phyloP scores from a whole-genome alignment of 306 rosid genomes.

The Cicer pinnatifidum region DNA sequence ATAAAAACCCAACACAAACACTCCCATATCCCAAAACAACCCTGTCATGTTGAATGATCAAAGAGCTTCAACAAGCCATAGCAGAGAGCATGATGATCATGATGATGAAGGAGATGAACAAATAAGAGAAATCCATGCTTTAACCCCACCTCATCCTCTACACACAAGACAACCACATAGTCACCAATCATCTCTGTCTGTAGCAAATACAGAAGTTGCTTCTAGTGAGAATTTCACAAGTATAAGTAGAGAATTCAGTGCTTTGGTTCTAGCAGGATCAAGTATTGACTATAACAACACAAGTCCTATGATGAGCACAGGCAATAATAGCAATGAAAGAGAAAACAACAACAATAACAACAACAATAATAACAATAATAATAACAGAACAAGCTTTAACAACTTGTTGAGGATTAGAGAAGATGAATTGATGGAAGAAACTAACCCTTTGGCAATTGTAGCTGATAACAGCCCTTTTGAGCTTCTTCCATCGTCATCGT shows the following conservation, averaged over 20 bases:
- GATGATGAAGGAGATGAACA: constrained; percentile 48
- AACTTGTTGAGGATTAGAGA: constrained; percentile 63
- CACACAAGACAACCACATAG: constrained; percentile 58
- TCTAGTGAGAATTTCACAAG: constrained; percentile 68
- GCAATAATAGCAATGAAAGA: constrained; percentile 12
- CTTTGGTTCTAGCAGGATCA: constrained; percentile 85
- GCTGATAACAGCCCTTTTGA: constrained; percentile 59
- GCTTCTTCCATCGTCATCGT: constrained; percentile 14
- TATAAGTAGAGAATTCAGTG: constrained; percentile 90
- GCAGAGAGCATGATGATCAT: constrained; percentile 20
- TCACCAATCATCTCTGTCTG: constrained; percentile 60
- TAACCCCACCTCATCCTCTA: constrained; percentile 55
- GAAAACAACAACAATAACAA: neutral
- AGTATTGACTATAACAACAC: constrained; percentile 46
- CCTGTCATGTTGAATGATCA: constrained; percentile 65
- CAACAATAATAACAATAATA: neutral
- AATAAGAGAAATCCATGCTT: constrained; percentile 81
- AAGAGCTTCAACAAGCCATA: constrained; percentile 47
- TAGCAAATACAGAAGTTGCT: constrained; percentile 58
- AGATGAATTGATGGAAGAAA: constrained; percentile 67
- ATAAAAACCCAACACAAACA: constrained; percentile 25
- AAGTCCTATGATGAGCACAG: constrained; percentile 19
- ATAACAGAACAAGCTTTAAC: neutral
- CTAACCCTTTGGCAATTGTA: constrained; percentile 83
- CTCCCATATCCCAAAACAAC: neutral